These are phyloP conservation scores for Lecanoromycetidae sp. DNA, from an alignment of 2,329 filamentous ascomycete genomes.

Conservation along the genomic window DNA sequence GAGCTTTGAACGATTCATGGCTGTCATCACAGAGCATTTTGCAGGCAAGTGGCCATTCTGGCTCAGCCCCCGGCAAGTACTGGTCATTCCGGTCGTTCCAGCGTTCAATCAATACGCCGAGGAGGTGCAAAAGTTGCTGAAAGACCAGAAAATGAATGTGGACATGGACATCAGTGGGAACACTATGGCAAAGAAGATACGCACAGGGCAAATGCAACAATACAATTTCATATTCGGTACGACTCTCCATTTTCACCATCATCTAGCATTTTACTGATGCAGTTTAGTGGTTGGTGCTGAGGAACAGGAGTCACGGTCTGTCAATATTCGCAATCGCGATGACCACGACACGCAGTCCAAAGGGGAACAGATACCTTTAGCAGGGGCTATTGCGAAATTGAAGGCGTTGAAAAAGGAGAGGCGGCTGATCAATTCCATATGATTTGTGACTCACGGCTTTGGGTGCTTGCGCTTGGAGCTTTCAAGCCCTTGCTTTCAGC, in stretches of 20 bases:
- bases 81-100: slow-evolving; percentile 41
- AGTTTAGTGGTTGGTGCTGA: slow-evolving; percentile 47
- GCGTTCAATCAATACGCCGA: slow-evolving; percentile 36
- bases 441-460: neutral
- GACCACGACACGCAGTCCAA: slow-evolving; percentile 50
- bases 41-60: slow-evolving; percentile 43
- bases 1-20: slow-evolving; percentile 40
- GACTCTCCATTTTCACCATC: slow-evolving; percentile 10
- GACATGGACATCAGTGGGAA: slow-evolving; percentile 39
- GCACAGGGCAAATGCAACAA: slow-evolving; percentile 36
- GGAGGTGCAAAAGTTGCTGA: slow-evolving; percentile 35
- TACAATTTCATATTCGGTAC: slow-evolving; percentile 42
- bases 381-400: slow-evolving; percentile 46
- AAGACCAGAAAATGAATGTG: slow-evolving; percentile 34
- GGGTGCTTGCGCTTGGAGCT: neutral
- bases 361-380: slow-evolving; percentile 49
- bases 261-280: slow-evolving; percentile 9
- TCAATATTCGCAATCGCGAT: slow-evolving; percentile 55
- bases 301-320: slow-evolving; percentile 46
- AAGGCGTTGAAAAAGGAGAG: slow-evolving; percentile 34
- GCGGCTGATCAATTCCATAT: slow-evolving; percentile 31
- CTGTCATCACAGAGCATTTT: slow-evolving; percentile 40
- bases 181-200: slow-evolving; percentile 41
- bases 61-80: slow-evolving; percentile 39
- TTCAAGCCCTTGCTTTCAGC: neutral